These are phyloP conservation scores for Acer yangbiense DNA, from an alignment of 345 rosid genomes.

Conservation along the genomic window DNA sequence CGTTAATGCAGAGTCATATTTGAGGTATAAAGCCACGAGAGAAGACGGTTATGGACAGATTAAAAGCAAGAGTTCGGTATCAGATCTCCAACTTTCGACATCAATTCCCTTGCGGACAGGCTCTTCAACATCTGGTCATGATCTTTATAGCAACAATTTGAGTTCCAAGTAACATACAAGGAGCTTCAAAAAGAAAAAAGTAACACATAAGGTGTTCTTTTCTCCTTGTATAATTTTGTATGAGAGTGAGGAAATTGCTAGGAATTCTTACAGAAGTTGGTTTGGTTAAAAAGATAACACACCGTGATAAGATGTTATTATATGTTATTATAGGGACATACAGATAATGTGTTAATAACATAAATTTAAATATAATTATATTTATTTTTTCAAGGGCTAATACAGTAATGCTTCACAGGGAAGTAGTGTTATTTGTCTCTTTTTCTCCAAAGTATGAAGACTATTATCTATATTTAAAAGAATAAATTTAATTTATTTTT, in stretches of 20 bases:
- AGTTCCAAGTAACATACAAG: conserved; percentile 1
- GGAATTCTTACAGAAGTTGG: not conserved
- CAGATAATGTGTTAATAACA: not conserved
- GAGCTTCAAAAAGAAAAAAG: no score
- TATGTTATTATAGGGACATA: no score
- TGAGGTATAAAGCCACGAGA: conserved; percentile 2
- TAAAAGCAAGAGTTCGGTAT: not conserved
- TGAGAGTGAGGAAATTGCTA: not conserved
- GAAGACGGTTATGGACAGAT: not conserved
- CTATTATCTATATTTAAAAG: no score
- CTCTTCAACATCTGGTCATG: conserved; percentile 2
- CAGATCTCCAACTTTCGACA: not conserved
- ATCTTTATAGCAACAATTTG: not conserved
- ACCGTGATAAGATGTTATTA: no score
- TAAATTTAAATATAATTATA: no score
- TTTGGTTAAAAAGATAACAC: no score
- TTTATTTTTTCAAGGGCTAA: no score
- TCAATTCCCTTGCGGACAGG: not conserved
- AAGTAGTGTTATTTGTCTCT: no score
- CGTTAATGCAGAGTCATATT: conserved; percentile 6
- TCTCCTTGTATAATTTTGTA: not conserved
- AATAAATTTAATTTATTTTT: no score
- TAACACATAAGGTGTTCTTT: no score
- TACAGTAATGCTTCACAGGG: no score
- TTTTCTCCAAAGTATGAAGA: no score